phyloP scores from a whole-genome alignment of 805 yeast species.

The Yarrowia yakushimensis region DNA sequence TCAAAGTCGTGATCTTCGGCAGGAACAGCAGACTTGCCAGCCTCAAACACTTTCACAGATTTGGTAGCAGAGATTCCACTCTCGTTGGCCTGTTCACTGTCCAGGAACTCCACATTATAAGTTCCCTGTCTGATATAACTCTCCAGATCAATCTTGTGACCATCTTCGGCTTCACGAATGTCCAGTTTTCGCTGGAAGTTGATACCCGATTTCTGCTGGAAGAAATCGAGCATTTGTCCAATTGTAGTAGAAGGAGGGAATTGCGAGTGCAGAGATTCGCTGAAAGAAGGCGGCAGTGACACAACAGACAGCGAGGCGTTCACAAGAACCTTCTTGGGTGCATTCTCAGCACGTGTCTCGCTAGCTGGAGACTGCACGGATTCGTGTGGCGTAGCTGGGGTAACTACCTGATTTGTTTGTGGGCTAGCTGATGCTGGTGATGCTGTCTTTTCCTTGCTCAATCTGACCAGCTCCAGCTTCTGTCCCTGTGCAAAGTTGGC shows the following conservation, averaged over 20 bases:
- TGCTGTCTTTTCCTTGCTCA: not conserved
- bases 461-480: constrained; percentile 30
- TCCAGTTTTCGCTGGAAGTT: constrained; percentile 26
- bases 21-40: not conserved
- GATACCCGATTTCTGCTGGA: constrained; percentile 31
- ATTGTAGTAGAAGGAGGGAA: constrained; percentile 30
- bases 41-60: not conserved
- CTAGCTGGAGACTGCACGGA: not conserved
- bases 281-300: constrained; percentile 30
- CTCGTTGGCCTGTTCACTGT: not conserved
- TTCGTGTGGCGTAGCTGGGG: not conserved
- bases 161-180: constrained; percentile 2
- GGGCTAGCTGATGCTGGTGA: not conserved
- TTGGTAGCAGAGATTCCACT: not conserved
- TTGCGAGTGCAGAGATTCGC: constrained; percentile 27
- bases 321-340: not conserved
- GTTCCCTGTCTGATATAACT: constrained; percentile 13
- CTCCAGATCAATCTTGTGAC: not conserved
- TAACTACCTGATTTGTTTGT: not conserved
- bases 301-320: constrained; percentile 27
- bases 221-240: constrained; percentile 30
- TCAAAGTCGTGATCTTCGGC: not conserved
- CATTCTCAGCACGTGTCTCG: too few species aligned
- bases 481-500: constrained; percentile 29
- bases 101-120: constrained; percentile 7